These are phyloP conservation scores for Spathaspora boniae DNA, from an alignment of 805 yeast genomes.

Conservation along the genomic window DNA sequence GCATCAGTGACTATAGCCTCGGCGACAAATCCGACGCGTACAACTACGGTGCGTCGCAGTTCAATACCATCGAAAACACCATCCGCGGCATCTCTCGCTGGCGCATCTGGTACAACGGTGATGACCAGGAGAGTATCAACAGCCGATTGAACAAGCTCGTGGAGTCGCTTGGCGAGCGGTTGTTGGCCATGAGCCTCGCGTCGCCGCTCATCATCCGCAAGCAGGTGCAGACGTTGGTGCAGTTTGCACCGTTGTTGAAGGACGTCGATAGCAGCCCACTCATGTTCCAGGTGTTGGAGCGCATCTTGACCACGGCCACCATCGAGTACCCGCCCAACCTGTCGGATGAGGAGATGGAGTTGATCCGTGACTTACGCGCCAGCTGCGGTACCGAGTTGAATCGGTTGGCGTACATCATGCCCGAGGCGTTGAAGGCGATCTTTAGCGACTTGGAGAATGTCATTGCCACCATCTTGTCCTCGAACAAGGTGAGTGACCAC, in stretches of 20 bases:
- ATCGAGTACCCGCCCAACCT: conserved; percentile 67
- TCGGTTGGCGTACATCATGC: conserved; percentile 91
- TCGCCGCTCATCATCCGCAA: conserved; percentile 82
- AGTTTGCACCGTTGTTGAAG: conserved; percentile 85
- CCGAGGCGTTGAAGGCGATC: conserved; percentile 79
- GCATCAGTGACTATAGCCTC: conserved; percentile 52
- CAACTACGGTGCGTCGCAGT: conserved; percentile 74
- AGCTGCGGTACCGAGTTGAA: conserved; percentile 94
- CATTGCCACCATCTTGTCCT: conserved; percentile 63
- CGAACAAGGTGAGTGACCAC: conserved; percentile 75
- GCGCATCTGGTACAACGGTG: conserved; percentile 83
- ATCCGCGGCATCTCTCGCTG: conserved; percentile 92
- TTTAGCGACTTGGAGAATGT: conserved; percentile 80
- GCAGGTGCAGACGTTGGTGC: conserved; percentile 87
- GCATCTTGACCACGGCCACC: conserved; percentile 79
- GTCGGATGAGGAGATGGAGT: conserved; percentile 72
- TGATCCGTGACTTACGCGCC: conserved; percentile 81
- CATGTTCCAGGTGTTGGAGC: conserved; percentile 82
- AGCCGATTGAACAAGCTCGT: conserved; percentile 50
- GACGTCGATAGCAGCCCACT: conserved; percentile 60
- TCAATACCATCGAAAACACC: conserved; percentile 83
- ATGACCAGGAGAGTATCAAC: conserved; percentile 51
- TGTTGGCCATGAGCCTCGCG: conserved; percentile 69
- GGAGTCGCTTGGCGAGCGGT: conserved; percentile 68
- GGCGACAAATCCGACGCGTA: conserved; percentile 63